phyloP scores from a whole-genome alignment of 129 eudicot species.

The Chrysanthemum lavandulifolium region DNA sequence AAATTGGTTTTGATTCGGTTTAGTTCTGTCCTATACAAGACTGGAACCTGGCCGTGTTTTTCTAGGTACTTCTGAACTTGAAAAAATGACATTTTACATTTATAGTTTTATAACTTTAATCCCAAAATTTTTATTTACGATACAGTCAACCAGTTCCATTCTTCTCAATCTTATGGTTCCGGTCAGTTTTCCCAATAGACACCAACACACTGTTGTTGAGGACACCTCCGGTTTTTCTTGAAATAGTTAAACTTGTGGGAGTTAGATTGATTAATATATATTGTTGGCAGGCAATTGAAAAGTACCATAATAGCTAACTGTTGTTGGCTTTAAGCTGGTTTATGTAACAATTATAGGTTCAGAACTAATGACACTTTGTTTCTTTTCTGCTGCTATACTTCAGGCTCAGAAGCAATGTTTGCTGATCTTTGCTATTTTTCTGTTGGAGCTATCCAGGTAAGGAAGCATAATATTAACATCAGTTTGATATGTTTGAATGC shows the following conservation, averaged over 20 bases:
- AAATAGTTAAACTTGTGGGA: neutral
- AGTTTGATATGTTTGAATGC: neutral
- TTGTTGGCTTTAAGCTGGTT: conserved; percentile 23
- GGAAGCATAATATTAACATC: conserved; percentile 4
- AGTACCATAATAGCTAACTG: conserved; percentile 4
- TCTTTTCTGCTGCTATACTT: conserved; percentile 30
- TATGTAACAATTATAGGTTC: conserved; percentile 6
- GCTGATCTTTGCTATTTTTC: conserved; percentile 98
- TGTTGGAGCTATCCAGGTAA: conserved; percentile 93
- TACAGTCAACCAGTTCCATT: too few relatives aligned
- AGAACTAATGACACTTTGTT: neutral
- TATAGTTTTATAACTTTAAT: too few relatives aligned
- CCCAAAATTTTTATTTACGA: too few relatives aligned
- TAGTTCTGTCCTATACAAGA: too few relatives aligned
- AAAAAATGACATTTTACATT: too few relatives aligned
- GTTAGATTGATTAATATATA: neutral
- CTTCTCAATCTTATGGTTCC: too few relatives aligned
- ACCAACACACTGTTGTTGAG: neutral
- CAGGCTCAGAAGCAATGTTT: conserved; percentile 99
- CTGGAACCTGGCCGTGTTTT: too few relatives aligned
- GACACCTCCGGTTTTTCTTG: conserved; percentile 19
- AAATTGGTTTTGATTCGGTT: too few relatives aligned
- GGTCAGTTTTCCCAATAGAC: too few relatives aligned
- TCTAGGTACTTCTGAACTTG: too few relatives aligned
- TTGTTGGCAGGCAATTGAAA: conserved; percentile 3